Percentiles rank a stretch among this genome's conserved stretches.
Evolutionary conservation across 2,329 filamentous ascomycete species (phyloP).

Genomic region (Phoma herbarum): DNA sequence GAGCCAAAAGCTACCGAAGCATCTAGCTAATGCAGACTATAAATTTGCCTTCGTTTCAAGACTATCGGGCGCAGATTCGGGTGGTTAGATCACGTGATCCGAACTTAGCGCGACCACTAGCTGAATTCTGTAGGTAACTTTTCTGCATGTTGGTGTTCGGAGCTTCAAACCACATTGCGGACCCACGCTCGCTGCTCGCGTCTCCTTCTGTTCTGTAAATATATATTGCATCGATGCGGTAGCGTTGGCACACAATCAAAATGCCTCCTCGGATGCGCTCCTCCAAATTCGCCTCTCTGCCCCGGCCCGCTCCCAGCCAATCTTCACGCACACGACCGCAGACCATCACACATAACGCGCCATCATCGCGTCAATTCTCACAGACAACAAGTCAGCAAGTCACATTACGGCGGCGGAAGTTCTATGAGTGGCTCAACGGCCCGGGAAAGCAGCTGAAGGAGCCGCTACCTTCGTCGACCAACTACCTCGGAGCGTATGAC

Average conservation of each 20-base stretch:
- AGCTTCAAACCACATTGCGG: constrained; percentile 24
- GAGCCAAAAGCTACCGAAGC: not conserved
- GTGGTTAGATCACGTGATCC: constrained; percentile 5
- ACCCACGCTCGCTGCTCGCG: constrained; percentile 21
- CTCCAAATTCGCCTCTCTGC: constrained; percentile 37
- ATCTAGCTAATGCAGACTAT: not conserved
- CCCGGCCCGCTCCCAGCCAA: constrained; percentile 27
- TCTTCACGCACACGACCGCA: constrained; percentile 36
- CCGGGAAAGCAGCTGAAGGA: constrained; percentile 60
- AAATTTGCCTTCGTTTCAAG: not conserved
- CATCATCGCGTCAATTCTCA: constrained; percentile 46
- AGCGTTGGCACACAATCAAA: constrained; percentile 28
- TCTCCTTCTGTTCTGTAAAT: constrained; percentile 19
- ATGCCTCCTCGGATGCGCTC: constrained; percentile 50
- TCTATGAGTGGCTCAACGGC: constrained; percentile 68
- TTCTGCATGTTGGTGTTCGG: constrained; percentile 29
- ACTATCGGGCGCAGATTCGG: not conserved
- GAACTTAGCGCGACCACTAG: constrained; percentile 30
- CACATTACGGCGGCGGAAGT: constrained; percentile 62
- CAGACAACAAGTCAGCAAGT: constrained; percentile 49
- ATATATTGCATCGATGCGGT: constrained; percentile 38
- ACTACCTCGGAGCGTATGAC: constrained; percentile 65
- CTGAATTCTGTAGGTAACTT: constrained; percentile 30
- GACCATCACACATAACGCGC: constrained; percentile 34
- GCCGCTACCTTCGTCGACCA: constrained; percentile 61